Evolutionary conservation across 1,139 yeast genomes (phyloP).

Genomic region (Ogataea hybrid): DNA sequence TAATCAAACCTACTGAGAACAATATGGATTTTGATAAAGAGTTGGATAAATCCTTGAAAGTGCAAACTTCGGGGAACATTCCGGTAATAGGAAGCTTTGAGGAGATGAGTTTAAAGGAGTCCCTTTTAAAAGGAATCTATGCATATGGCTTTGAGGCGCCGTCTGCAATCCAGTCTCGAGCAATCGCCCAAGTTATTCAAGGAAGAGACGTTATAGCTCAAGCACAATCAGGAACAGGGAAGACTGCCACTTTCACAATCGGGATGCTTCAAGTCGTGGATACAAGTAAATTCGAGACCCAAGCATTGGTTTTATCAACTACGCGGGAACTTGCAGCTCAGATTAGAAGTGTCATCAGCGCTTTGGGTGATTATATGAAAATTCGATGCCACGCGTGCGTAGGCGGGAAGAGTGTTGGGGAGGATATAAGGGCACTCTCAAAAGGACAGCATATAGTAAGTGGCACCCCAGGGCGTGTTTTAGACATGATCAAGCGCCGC

Average conservation of each 20-base stretch:
- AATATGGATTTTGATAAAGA: constrained; percentile 57
- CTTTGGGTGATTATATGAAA: constrained; percentile 84
- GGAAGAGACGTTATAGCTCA: constrained; percentile 96
- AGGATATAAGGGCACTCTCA: constrained; percentile 68
- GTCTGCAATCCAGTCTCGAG: constrained; percentile 93
- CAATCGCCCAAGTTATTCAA: constrained; percentile 85
- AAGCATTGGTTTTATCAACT: constrained; percentile 89
- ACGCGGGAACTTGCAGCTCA: constrained; percentile 93
- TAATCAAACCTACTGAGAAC: no score
- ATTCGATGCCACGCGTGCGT: constrained; percentile 87
- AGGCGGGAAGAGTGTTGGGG: constrained; percentile 87
- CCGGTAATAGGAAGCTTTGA: constrained; percentile 70
- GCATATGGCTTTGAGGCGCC: constrained; percentile 94
- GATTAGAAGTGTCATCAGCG: constrained; percentile 78
- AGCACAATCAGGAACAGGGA: constrained; percentile 98
- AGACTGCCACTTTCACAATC: constrained; percentile 93
- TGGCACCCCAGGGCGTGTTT: constrained; percentile 95
- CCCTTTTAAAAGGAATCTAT: constrained; percentile 65
- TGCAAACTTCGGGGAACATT: constrained; percentile 60
- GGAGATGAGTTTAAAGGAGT: constrained; percentile 70
- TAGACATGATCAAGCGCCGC: constrained; percentile 83
- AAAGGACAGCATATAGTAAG: constrained; percentile 90
- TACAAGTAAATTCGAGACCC: constrained; percentile 61
- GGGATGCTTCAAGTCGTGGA: constrained; percentile 86
- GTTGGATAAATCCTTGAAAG: constrained; percentile 55